Base-by-base conservation (phyloP, 139 green algal species). In the Closterium sp. region DNA sequence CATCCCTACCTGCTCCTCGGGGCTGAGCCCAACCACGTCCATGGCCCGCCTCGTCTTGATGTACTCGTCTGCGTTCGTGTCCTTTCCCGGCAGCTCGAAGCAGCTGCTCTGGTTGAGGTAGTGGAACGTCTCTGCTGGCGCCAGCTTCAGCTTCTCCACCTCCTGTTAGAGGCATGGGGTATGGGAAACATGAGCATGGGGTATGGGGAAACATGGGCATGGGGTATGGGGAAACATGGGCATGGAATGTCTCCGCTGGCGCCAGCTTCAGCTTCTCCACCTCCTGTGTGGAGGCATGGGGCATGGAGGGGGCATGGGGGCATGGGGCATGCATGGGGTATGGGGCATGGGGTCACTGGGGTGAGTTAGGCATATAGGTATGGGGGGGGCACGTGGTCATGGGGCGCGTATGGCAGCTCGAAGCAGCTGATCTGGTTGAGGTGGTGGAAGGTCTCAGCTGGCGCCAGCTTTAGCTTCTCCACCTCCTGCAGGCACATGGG, bases 71-170 rank as follows among this genome's bases (percentile, higher is more conserved):
- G 89, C 89, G 33, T 89, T 92, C 3, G 30, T 92, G 10, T 92
- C 89, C 16, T 89, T 92, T 4, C 97, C 96, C 16, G 96, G 88
- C 55, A 99, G 94, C 32, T 97, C 94, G 91, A 96, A 97, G 96
- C 98, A 99, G 30, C 90, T 96, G 91, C 90, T 96, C 93, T 97
- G 96, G 91, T 97, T 97, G 8, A 99, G 96, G 94, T 99, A 99
- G 88, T 96, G 91, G 38, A 87, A 94, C 9, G 88, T 87, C 85
- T 91, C 66, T 36, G 91, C 84, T 55, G 88, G 81, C 34, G n/a
- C 88, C 38, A 94, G 91, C 88, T 91, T 91, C 21, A 91, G 81
- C 90, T 23, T 32, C 35, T 93, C 32, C 84, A n/a, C 33, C 31
- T 93, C 90, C 90, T 91, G 88, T 28, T 5, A 19, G 0, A 3